These are phyloP conservation scores for Scenedesmus sp. DNA, from an alignment of 163 green algal species.

Conservation along the genomic window DNA sequence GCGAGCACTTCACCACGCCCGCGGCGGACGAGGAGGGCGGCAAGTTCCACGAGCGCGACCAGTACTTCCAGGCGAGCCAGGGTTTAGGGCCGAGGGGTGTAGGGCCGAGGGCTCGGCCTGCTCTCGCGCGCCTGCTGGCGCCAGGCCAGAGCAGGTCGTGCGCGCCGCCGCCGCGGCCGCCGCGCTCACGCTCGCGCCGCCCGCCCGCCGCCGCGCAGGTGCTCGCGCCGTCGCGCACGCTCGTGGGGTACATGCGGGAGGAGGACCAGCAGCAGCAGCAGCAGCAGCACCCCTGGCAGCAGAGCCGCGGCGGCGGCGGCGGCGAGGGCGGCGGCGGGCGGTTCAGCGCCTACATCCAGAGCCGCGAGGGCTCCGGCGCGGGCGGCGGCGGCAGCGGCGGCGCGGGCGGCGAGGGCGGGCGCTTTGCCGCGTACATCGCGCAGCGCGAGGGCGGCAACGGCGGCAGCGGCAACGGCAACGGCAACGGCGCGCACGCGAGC, in stretches of 20 bases:
- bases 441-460: neutral
- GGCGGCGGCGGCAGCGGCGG: neutral
- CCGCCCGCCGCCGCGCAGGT: constrained; percentile 6
- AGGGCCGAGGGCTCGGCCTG: neutral
- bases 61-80: constrained; percentile 39
- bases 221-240: constrained; percentile 36
- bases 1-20: constrained; percentile 46
- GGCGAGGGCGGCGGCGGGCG: neutral
- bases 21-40: constrained; percentile 27
- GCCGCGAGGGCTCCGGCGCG: neutral
- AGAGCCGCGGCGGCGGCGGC: neutral
- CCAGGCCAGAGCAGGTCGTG: too few species aligned
- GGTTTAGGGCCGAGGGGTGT: constrained; percentile 7
- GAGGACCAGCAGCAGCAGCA: constrained; percentile 11
- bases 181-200: too few species aligned
- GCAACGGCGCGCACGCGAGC: too few species aligned
- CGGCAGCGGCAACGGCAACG: neutral
- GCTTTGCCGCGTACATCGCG: constrained; percentile 35
- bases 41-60: constrained; percentile 40
- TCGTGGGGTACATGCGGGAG: constrained; percentile 22
- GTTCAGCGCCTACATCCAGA: constrained; percentile 8
- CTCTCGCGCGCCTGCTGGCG: neutral
- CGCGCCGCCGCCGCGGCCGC: too few species aligned
- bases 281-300: constrained; percentile 9
- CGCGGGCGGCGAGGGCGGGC: neutral